A percentile compares a stretch with the other conserved stretches of the same genome.
These are phyloP conservation scores for Bullera alba DNA, from an alignment of 768 basidiomycete genomes.

Conservation along the genomic window DNA sequence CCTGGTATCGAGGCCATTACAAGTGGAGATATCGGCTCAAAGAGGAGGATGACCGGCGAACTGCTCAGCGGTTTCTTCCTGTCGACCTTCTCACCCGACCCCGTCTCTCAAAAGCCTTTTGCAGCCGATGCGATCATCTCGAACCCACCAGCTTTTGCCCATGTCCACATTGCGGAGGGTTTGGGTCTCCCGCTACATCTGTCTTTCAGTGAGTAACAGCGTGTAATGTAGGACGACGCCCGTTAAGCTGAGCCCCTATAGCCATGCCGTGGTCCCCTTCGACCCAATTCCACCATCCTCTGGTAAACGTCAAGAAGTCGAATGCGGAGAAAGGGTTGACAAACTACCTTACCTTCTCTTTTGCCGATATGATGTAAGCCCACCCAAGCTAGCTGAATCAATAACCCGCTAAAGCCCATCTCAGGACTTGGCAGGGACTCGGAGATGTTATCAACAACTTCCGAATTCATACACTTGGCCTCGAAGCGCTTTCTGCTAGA, in stretches of 20 bases:
- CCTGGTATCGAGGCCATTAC: constrained; percentile 57
- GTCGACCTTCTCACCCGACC: constrained; percentile 53
- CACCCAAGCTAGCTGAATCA: background rate
- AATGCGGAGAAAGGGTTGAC: constrained; percentile 55
- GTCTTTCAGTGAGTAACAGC: constrained; percentile 51
- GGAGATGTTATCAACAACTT: constrained; percentile 60
- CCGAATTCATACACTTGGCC: constrained; percentile 51
- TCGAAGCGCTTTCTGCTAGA: constrained; percentile 51
- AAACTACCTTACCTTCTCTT: constrained; percentile 56
- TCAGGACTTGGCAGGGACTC: constrained; percentile 47
- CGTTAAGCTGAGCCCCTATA: constrained; percentile 26
- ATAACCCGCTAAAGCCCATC: background rate
- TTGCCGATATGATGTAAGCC: constrained; percentile 55
- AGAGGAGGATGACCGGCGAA: constrained; percentile 57
- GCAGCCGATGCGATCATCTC: constrained; percentile 61
- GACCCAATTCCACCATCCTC: constrained; percentile 57
- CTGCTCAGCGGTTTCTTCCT: constrained; percentile 61
- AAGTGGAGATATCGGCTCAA: constrained; percentile 59
- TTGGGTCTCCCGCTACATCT: constrained; percentile 56
- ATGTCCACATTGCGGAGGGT: constrained; percentile 61
- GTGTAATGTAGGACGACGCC: background rate
- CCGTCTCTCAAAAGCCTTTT: constrained; percentile 50
- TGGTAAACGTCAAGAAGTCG: constrained; percentile 56
- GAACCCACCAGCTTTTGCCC: constrained; percentile 63
- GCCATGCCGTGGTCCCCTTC: constrained; percentile 66